Evolutionary conservation across 2,329 filamentous ascomycete genomes (phyloP).

Genomic region (Fusarium cyanostomum): DNA sequence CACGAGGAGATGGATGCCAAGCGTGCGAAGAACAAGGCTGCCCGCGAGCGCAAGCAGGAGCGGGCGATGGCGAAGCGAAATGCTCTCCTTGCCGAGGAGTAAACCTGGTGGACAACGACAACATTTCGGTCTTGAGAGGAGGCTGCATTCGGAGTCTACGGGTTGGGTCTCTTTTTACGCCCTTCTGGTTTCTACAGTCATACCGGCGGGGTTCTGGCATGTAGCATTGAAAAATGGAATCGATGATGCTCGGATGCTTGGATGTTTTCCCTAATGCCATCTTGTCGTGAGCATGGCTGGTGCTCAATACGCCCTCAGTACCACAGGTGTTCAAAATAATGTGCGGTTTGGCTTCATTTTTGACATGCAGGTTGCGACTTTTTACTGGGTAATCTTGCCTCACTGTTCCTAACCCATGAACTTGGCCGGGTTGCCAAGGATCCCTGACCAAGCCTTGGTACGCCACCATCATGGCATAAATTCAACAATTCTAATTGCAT

Average conservation of each 20-base stretch:
- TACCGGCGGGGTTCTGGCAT: constrained; percentile 63
- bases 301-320: constrained; percentile 21
- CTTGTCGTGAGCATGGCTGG: constrained; percentile 26
- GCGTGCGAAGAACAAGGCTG: constrained; percentile 99
- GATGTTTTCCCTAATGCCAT: constrained; percentile 38
- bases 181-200: constrained; percentile 59
- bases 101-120: constrained; percentile 57
- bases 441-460: neutral
- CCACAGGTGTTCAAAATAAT: constrained; percentile 36
- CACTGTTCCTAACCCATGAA: neutral
- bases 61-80: constrained; percentile 90
- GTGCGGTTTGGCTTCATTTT: constrained; percentile 14
- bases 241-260: constrained; percentile 56
- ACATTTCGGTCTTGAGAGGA: constrained; percentile 61
- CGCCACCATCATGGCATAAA: too few species aligned
- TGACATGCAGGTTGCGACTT: constrained; percentile 3
- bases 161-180: constrained; percentile 63
- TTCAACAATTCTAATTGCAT: neutral
- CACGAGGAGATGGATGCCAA: constrained; percentile 99
- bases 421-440: neutral
- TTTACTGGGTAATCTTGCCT: neutral
- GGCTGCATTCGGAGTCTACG: constrained; percentile 69
- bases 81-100: constrained; percentile 76
- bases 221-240: constrained; percentile 67
- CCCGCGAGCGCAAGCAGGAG: constrained; percentile 97